Conservation (phyloP, 2,329 filamentous ascomycete genomes). For the Fusarium burgessii region DNA sequence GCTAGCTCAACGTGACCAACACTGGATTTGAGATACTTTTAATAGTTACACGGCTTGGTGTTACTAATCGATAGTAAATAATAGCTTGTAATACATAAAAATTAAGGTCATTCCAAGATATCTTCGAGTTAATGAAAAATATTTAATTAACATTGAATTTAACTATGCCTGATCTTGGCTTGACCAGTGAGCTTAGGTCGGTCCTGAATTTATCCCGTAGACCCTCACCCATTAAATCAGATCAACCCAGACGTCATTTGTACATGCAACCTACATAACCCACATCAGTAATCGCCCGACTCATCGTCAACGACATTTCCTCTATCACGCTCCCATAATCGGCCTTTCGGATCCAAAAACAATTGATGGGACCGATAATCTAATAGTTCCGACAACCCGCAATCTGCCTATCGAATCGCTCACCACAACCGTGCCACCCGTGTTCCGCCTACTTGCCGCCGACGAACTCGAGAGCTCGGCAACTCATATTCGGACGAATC, state of each 20-base stretch:
- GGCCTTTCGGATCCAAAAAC: neutral
- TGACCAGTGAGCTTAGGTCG: conserved; percentile 12
- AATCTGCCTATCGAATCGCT: neutral
- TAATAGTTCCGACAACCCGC: neutral
- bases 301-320: conserved; percentile 8
- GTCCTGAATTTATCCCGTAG: conserved; percentile 34
- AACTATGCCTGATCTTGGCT: neutral
- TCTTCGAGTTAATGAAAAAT: too few relatives aligned
- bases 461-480: conserved; percentile 11
- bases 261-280: conserved; percentile 34
- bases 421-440: conserved; percentile 11
- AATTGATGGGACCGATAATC: neutral
- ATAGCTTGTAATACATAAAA: neutral
- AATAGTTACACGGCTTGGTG: neutral
- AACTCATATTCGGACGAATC: conserved; percentile 14
- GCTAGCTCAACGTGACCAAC: neutral
- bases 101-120: neutral
- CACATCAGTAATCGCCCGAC: conserved; percentile 24
- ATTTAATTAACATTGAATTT: neutral
- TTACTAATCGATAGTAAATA: neutral
- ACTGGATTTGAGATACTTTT: neutral
- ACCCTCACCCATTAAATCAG: conserved; percentile 32
- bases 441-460: conserved; percentile 7
- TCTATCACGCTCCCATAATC: conserved; percentile 1
- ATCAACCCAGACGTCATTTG: conserved; percentile 47